These are phyloP conservation scores for Hebeloma cylindrosporum DNA, from an alignment of 768 basidiomycete species.

Conservation along the genomic window DNA sequence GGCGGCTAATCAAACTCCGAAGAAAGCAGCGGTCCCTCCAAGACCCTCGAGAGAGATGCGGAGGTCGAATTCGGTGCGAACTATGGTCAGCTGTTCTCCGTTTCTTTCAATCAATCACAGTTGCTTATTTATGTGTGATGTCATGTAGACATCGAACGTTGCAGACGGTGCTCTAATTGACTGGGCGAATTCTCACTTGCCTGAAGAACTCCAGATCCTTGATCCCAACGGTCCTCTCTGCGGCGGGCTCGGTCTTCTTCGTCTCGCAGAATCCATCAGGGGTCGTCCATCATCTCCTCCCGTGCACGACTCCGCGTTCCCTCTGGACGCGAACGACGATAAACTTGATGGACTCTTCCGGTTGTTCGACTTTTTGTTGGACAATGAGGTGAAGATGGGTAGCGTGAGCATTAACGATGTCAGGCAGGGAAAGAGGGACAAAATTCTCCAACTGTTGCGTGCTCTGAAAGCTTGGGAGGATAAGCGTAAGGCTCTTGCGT, in stretches of 20 bases:
- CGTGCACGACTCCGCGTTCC: slow-evolving; percentile 80
- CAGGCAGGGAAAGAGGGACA: slow-evolving; percentile 75
- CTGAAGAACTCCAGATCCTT: slow-evolving; percentile 55
- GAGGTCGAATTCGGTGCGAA: slow-evolving; percentile 34
- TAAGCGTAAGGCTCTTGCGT: slow-evolving; percentile 42
- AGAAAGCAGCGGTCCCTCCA: slow-evolving; percentile 44
- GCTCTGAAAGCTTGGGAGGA: slow-evolving; percentile 83
- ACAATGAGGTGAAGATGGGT: slow-evolving; percentile 90
- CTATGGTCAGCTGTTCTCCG: slow-evolving; percentile 25
- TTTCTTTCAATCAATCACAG: slow-evolving; percentile 1
- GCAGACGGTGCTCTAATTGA: slow-evolving; percentile 63
- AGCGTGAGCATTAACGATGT: slow-evolving; percentile 94
- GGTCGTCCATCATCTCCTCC: slow-evolving; percentile 64
- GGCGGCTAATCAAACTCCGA: slow-evolving; percentile 16
- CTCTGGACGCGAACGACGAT: slow-evolving; percentile 63
- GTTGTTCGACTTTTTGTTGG: slow-evolving; percentile 89
- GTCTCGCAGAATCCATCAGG: slow-evolving; percentile 81
- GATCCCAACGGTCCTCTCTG: slow-evolving; percentile 47
- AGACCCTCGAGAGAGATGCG: slow-evolving; percentile 69
- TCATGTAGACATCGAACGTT: slow-evolving; percentile 20
- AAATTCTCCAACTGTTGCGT: slow-evolving; percentile 76
- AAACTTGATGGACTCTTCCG: slow-evolving; percentile 85
- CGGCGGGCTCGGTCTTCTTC: slow-evolving; percentile 77
- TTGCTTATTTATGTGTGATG: slow-evolving; percentile 5
- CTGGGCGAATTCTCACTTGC: slow-evolving; percentile 89